Evolutionary conservation across 2,329 filamentous ascomycete species (phyloP), one percentile per base, ranked within the genome.

Genomic region (Didymella exigua): DNA sequence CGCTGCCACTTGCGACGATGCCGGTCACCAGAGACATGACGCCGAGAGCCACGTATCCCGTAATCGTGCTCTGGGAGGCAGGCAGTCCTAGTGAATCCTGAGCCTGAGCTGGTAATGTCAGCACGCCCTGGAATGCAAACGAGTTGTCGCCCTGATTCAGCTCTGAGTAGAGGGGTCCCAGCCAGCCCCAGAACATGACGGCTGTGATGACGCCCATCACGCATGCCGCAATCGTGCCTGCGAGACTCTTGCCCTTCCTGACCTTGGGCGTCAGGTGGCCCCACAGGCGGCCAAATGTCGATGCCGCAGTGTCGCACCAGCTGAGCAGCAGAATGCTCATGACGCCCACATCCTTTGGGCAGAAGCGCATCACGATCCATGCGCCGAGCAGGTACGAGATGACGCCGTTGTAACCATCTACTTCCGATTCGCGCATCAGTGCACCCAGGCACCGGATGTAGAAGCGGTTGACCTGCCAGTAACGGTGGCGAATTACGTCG

Each of bases 221-320:
- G 71, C 91, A 93, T 10, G 93, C 93, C 1, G 93, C 93, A 11
- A 91, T 70, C 9, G 90, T 95, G 0, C 95, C 95, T 16, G 95
- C 95, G 24, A 98, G 80, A 56, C 91, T 96, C 84, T 99, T 99
- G 36, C 93, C 93, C 59, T 84, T 84, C 58, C 95, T 86, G 50
- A 99, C 84, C 47, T 89, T 85, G 31, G 90, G 90, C 2, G 95
- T 99, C 72, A 97, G 93, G 59, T 89, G 85, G 36, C 95, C 95
- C 78, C 90, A 98, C 13, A 93, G 80, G 49, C 95, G 86, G 48
- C 95, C 95, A 70, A 99, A 93, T 0, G 95, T 99, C 72, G 89
- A 95, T 45, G 95, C 95, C 30, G 95, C 95, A 1, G 95, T 98
- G 75, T 99, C 95, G 77, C 95, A 99, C 95, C 95, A 99, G 71